Percentiles rank a stretch among this genome's conserved stretches.
These are phyloP conservation scores for Chlamydomonas incerta DNA, from an alignment of 139 green algal genomes.

Conservation along the genomic window DNA sequence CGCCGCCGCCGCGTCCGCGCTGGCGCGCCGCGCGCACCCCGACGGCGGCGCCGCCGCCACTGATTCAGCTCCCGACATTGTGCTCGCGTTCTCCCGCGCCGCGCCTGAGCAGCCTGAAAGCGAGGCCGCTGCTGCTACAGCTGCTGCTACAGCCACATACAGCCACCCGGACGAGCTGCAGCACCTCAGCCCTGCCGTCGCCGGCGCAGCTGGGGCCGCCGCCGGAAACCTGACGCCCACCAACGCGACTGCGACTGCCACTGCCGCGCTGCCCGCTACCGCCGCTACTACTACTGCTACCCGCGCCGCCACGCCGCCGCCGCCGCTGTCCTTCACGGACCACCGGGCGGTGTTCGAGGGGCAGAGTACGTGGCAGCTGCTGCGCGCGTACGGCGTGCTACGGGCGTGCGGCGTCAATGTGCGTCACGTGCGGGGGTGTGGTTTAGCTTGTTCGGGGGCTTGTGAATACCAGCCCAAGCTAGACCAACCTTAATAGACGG, in stretches of 20 bases:
- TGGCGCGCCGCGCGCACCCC: no score
- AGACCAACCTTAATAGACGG: no score
- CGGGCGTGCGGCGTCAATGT: conserved; percentile 29
- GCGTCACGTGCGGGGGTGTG: background rate
- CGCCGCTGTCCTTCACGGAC: conserved; percentile 32
- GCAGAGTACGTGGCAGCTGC: conserved; percentile 43
- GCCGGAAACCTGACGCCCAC: background rate
- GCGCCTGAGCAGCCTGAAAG: no score
- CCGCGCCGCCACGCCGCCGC: background rate
- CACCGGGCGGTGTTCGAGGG: conserved; percentile 33
- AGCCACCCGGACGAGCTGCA: no score
- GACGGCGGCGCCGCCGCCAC: no score
- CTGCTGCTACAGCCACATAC: no score
- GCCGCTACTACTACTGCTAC: background rate
- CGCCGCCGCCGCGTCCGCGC: background rate
- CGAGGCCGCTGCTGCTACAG: no score
- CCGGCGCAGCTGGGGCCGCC: background rate
- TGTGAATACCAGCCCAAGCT: no score
- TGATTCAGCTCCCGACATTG: no score
- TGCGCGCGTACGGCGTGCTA: conserved; percentile 52
- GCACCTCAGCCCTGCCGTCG: background rate
- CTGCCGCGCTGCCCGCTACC: background rate
- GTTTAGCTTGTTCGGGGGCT: no score
- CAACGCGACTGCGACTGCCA: background rate
- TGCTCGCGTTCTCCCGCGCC: no score